phyloP scores from a whole-genome alignment of 192 early-diverging fungal genomes.

The Coemansia sp. region DNA sequence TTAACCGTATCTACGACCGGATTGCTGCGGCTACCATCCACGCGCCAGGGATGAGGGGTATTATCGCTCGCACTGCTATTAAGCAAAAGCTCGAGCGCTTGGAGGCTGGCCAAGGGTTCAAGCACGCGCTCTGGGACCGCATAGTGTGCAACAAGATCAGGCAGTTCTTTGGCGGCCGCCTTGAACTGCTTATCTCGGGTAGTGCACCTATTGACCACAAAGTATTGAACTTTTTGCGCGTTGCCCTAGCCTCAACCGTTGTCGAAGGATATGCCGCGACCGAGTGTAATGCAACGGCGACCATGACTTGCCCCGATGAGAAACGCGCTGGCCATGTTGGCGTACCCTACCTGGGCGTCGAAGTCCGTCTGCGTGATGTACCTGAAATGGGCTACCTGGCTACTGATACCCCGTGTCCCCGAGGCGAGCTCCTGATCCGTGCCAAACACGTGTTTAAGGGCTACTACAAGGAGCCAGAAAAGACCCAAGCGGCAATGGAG shows the following conservation, averaged over 20 bases:
- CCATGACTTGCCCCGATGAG: conserved; percentile 34
- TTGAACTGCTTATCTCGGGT: conserved; percentile 65
- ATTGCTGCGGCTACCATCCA: conserved; percentile 63
- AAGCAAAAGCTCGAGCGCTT: conserved; percentile 63
- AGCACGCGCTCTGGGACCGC: conserved; percentile 82
- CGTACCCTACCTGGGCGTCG: conserved; percentile 69
- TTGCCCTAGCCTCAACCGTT: conserved; percentile 61
- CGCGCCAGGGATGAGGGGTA: conserved; percentile 64
- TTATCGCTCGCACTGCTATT: conserved; percentile 64
- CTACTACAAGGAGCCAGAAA: conserved; percentile 78
- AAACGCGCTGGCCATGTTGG: conserved; percentile 71
- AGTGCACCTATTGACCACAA: conserved; percentile 70
- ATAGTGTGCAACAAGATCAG: conserved; percentile 85
- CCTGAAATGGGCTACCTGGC: conserved; percentile 87
- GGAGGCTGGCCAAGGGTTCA: conserved; percentile 55
- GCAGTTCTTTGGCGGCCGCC: conserved; percentile 73
- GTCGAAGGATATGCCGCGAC: conserved; percentile 60
- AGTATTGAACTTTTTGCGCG: conserved; percentile 68
- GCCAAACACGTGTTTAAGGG: conserved; percentile 73
- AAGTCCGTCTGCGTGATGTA: conserved; percentile 87
- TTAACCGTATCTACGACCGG: conserved; percentile 90
- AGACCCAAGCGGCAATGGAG: conserved; percentile 73
- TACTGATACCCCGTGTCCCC: conserved; percentile 75
- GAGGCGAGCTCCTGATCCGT: conserved; percentile 89
- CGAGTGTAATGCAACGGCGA: conserved; percentile 43